Evolutionary conservation across 176 grass and related monocot species (phyloP), one percentile per base, ranked within the genome.

Genomic region (Alopecurus myosuroides): DNA sequence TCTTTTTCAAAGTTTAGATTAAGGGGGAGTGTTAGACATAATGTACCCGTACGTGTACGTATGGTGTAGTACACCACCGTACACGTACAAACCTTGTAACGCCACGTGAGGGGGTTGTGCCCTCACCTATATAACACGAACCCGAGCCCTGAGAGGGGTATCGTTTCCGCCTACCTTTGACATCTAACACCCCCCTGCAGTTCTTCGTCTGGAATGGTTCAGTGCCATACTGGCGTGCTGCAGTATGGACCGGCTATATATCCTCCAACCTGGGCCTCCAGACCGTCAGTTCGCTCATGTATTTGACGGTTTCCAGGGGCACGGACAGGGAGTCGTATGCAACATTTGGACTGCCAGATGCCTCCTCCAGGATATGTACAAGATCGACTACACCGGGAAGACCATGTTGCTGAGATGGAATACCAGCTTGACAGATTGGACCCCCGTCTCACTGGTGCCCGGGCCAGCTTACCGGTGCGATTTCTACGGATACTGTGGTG

Each of bases 361-460:
- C 34, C 13, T 77, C 82, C 33, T 62, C 82, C 17, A 33, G 29
- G 14, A 4, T 65, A 18, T 44, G 30, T 11, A 14, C 19, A 74
- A 76, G 15, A 2, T 84, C 15, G 46, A 74, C 70, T 65, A 77
- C 82, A 66, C 82, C 1, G 73, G 82, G 20, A 36, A 39, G 58
- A 0, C 8, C 0, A 5, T 18, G 20, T 0, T n/a, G 0, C 6
- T 13, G 1, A 4, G 51, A 29, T 85, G 74, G 74, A 78, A 57
- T 31, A 78, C 6, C 25, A 29, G 28, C 28, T 42, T 65, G 8
- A 69, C 62, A 28, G 74, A 69, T 5, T 85, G 74, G 61, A 10
- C 11, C 5, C 13, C 0, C 0, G 0, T 44, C n/a, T n/a, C n/a
- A n/a, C n/a, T n/a, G 33, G 0, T 0, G 2, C 3, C 0, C 17